These are phyloP conservation scores for Prunus dulcis DNA, from an alignment of 306 rosid genomes.

Conservation along the genomic window DNA sequence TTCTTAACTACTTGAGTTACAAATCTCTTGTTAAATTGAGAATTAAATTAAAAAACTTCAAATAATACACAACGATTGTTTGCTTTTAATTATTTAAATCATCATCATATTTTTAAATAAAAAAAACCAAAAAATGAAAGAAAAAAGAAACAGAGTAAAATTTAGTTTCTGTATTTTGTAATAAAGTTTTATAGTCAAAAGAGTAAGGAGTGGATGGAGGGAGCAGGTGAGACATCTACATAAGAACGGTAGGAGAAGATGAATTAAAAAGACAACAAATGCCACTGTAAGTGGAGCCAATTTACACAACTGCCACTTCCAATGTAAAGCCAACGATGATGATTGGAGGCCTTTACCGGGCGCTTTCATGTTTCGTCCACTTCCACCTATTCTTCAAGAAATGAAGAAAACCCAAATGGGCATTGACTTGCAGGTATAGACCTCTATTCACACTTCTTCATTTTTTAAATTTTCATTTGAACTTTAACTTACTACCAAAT, in stretches of 20 bases:
- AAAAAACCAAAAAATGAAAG: too few species aligned
- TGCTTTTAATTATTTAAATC: too few species aligned
- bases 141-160: too few species aligned
- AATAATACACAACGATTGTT: too few species aligned
- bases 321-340: neutral
- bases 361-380: neutral
- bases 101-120: too few species aligned
- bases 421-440: slow-evolving; percentile 20
- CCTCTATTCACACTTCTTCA: neutral
- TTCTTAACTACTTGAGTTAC: too few species aligned
- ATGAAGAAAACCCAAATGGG: slow-evolving; percentile 7
- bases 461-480: neutral
- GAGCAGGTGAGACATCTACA: neutral
- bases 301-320: neutral
- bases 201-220: neutral
- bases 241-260: neutral
- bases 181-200: too few species aligned
- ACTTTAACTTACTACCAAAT: neutral
- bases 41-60: too few species aligned
- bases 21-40: too few species aligned
- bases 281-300: neutral
- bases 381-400: neutral
- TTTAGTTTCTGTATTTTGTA: too few species aligned
- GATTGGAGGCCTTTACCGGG: slow-evolving; percentile 2
- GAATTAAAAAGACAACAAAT: neutral